phyloP scores from a whole-genome alignment of 2,329 filamentous ascomycete genomes.

The Fusarium secorum region DNA sequence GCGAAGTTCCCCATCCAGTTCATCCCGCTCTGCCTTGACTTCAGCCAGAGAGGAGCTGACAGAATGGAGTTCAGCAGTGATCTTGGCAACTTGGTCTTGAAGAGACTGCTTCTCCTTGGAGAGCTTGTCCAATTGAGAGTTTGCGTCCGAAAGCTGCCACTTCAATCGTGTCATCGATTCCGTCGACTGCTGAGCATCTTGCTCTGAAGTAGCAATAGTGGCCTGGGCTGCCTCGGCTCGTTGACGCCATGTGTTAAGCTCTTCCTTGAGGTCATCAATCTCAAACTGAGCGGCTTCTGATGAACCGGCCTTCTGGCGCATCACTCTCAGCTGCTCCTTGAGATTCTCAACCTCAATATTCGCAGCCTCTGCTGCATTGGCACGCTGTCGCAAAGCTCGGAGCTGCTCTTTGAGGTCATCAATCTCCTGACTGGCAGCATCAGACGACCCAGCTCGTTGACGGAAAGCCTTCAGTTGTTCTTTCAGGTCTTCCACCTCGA shows the following conservation, averaged over 20 bases:
- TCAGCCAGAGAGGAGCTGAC: slow-evolving; percentile 65
- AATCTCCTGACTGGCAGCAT: slow-evolving; percentile 52
- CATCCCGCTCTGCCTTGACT: slow-evolving; percentile 70
- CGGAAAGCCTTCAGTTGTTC: slow-evolving; percentile 39
- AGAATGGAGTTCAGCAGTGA: slow-evolving; percentile 67
- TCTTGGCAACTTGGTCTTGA: slow-evolving; percentile 67
- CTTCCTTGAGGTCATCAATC: slow-evolving; percentile 31
- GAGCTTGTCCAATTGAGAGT: slow-evolving; percentile 63
- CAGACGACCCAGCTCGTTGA: slow-evolving; percentile 19
- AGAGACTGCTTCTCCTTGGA: slow-evolving; percentile 68
- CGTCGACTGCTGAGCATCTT: slow-evolving; percentile 47
- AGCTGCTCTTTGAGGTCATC: slow-evolving; percentile 20
- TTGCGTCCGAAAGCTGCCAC: slow-evolving; percentile 65
- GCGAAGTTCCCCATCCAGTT: slow-evolving; percentile 68
- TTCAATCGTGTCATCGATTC: slow-evolving; percentile 61
- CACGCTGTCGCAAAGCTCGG: slow-evolving; percentile 3
- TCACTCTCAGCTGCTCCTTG: slow-evolving; percentile 38
- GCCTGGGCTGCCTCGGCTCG: slow-evolving; percentile 39
- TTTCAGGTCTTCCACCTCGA: slow-evolving; percentile 40
- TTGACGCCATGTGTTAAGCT: slow-evolving; percentile 42
- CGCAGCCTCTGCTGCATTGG: slow-evolving; percentile 34
- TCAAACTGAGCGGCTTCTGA: slow-evolving; percentile 39
- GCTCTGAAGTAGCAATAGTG: slow-evolving; percentile 44
- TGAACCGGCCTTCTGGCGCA: slow-evolving; percentile 25
- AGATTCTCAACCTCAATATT: slow-evolving; percentile 50